Base-by-base conservation (phyloP, 2,329 filamentous ascomycete species). In the Apiospora rasikravindrae region DNA sequence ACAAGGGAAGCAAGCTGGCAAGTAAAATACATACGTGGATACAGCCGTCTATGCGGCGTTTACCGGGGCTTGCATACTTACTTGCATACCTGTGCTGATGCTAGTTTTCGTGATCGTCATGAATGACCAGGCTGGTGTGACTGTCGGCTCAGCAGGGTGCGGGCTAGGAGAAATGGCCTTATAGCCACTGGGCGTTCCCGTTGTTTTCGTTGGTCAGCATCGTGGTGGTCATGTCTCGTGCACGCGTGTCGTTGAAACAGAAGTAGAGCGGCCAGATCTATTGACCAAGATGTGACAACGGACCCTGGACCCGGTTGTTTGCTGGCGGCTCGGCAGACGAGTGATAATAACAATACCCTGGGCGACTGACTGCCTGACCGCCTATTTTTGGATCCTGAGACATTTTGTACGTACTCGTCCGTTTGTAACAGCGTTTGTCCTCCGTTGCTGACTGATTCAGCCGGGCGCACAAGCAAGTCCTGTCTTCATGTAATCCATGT, bases 371-470 rank as follows among this genome's bases (percentile, higher is more conserved):
- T 42, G 33, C 5, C 5, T 37, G 19, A 19, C 29, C n/a, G 57
- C 24, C 33, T 64, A 40, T 64, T 40, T 64, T 40, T 64, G 57
- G 57, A n/a, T n/a, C 57, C 57, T 64, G 57, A 64, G 33, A 64
- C 57, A 64, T 22, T 40, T 64, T 64, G 33, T 64, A 64, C 57
- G 57, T 40, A 64, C 33, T 64, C 33, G 16, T 64, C 33, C 33
- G 29, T 64, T 64, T 64, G 57, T 13, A 64, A 40, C 22, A n/a
- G 33, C 57, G 57, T 24, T 64, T 64, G 57, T 37, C 29, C 57
- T 64, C 13, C 10, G 19, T 64, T n/a, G 19, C 0, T 40, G 57
- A 40, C 57, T 40, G 57, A 64, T 64, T 64, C 57, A 64, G 57
- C 33, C 57, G 57, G 33, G 57, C 29, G 53, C 53, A n/a, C 53